Percentiles rank a stretch among this genome's conserved stretches.
These are phyloP conservation scores for Paramecium octaurelia DNA, from an alignment of 73 alveolate genomes.

Conservation along the genomic window DNA sequence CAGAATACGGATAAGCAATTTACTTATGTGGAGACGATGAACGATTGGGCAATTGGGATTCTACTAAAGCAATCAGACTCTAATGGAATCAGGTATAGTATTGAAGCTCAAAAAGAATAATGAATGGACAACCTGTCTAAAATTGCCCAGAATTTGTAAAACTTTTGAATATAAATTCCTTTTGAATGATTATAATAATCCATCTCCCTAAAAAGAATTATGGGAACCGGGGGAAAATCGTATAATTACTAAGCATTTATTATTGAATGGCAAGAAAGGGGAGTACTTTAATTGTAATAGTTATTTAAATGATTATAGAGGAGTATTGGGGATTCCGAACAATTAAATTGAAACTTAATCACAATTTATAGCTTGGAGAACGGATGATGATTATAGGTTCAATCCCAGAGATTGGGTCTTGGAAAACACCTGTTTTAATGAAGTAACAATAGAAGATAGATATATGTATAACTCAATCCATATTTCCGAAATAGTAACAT, in stretches of 20 bases:
- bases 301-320: neutral
- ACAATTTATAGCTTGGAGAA: neutral
- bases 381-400: slow-evolving; percentile 26
- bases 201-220: neutral
- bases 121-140: slow-evolving; percentile 2
- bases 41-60: slow-evolving; percentile 19
- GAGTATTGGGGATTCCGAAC: slow-evolving; percentile 35
- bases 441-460: neutral
- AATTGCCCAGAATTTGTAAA: neutral
- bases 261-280: neutral
- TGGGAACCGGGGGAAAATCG: slow-evolving; percentile 53
- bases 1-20: neutral
- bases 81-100: slow-evolving; percentile 17
- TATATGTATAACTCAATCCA: neutral
- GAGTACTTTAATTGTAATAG: slow-evolving; percentile 29
- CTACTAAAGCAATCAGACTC: neutral
- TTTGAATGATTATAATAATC: neutral
- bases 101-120: neutral
- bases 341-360: neutral
- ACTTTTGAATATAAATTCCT: slow-evolving; percentile 12
- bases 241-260: neutral
- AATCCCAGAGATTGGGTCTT: slow-evolving; percentile 1
- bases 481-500: neutral
- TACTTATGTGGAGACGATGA: slow-evolving; percentile 24
- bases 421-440: slow-evolving; percentile 43